Percentiles rank a stretch among this genome's conserved stretches.
These are phyloP conservation scores for Calonectria pauciramosa DNA, from an alignment of 2,329 filamentous ascomycete genomes.

Conservation along the genomic window DNA sequence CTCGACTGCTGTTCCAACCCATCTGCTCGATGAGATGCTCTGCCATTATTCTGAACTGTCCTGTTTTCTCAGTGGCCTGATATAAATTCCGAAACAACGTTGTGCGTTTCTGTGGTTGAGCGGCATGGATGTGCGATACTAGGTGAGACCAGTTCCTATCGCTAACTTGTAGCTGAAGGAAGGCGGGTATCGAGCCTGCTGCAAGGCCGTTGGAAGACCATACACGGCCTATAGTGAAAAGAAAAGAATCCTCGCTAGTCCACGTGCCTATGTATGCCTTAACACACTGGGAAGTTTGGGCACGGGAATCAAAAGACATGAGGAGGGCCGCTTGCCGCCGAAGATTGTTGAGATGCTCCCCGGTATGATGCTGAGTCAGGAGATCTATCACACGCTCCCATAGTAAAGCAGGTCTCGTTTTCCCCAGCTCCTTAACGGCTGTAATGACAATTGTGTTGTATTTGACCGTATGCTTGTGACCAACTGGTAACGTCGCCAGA, in stretches of 20 bases:
- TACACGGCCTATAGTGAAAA: slow-evolving; percentile 14
- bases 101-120: background rate
- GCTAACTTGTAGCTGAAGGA: background rate
- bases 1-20: background rate
- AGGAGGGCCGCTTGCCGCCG: background rate
- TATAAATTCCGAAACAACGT: background rate
- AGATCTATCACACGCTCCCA: slow-evolving; percentile 11
- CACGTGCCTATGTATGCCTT: background rate
- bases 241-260: slow-evolving; percentile 1
- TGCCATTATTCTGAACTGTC: slow-evolving; percentile 5
- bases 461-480: background rate
- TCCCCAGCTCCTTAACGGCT: background rate
- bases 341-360: background rate
- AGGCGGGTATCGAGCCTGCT: background rate
- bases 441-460: slow-evolving; percentile 1
- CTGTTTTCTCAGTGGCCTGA: slow-evolving; percentile 10
- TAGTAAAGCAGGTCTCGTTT: background rate
- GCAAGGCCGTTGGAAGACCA: slow-evolving; percentile 10
- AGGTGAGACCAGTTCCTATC: slow-evolving; percentile 4
- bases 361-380: background rate
- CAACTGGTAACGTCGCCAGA: background rate
- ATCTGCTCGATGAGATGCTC: slow-evolving; percentile 4
- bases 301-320: slow-evolving; percentile 14
- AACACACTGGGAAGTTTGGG: slow-evolving; percentile 5
- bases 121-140: background rate